A percentile compares a stretch with the other conserved stretches of the same genome.
Conservation (phyloP, 1,284 basidiomycete species). For the Puccinia triticina region DNA sequence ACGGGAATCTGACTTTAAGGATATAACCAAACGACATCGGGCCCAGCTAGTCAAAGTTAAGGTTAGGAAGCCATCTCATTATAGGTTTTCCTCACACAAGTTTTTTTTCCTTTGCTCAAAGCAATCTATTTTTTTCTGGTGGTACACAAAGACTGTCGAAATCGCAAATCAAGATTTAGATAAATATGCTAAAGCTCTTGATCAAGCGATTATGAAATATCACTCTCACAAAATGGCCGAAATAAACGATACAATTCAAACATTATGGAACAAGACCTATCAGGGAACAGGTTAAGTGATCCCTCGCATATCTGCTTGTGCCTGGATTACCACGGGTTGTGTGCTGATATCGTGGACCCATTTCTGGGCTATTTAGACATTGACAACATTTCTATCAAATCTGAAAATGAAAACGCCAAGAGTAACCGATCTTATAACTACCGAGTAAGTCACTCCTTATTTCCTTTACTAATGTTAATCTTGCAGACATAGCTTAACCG, state of each 20-base stretch:
- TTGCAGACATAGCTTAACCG: not conserved
- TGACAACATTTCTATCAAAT: conserved; percentile 92
- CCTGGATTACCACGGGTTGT: not conserved
- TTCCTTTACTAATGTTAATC: not conserved
- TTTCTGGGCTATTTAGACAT: conserved; percentile 70
- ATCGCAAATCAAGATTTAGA: conserved; percentile 93
- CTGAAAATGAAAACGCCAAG: conserved; percentile 78
- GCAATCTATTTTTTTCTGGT: not conserved
- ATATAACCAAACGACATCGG: conserved; percentile 80
- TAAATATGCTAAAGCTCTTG: conserved; percentile 93
- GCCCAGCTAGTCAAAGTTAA: conserved; percentile 93
- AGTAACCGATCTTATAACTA: conserved; percentile 97
- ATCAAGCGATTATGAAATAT: conserved; percentile 98
- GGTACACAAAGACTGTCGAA: conserved; percentile 73
- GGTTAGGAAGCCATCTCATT: conserved; percentile 62
- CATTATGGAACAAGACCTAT: conserved; percentile 98
- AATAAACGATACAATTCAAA: conserved; percentile 94
- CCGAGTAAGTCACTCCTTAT: conserved; percentile 67
- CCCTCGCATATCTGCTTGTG: not conserved
- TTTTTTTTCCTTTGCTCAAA: not conserved
- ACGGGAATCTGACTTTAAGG: conserved; percentile 78
- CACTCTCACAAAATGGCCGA: conserved; percentile 99
- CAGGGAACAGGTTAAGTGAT: conserved; percentile 83
- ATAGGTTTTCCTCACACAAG: not conserved
- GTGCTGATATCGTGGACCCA: not conserved